Base-by-base conservation (phyloP, 2,329 filamentous ascomycete species). In the Xylariaceae sp. region DNA sequence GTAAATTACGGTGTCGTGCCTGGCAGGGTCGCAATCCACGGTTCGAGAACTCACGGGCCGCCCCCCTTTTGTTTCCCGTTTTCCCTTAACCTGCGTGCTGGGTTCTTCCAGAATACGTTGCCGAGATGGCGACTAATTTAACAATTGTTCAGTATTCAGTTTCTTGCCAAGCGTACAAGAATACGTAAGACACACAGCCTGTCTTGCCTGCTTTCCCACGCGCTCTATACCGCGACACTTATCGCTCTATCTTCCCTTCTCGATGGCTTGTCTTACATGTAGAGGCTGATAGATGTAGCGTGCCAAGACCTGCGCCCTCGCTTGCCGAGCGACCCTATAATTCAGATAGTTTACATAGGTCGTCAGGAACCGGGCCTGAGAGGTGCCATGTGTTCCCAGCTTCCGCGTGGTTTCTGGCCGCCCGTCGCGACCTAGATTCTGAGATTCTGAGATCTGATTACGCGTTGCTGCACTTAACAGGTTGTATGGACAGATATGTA, bases 331-430 rank as follows among this genome's bases (percentile, higher is more conserved):
- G 45, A 24, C 47, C 40, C 30, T 26, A 40, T 5, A 23, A 40
- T 26, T 16, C 37, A 40, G 9, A 10, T 23, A 11, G 2, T n/a
- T 29, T 15, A 42, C 20, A 20, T 20, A 5, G 24, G 30, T 48
- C 24, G 32, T 30, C 39, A 59, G 55, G 57, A 50, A 64, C 54
- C 61, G 54, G 60, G 55, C 46, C 55, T 51, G 44, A 56, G 50
- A 62, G 63, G 58, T 62, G 63, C 62, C 62, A 65, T 60, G 59
- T 66, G 63, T 66, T 63, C 42, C 27, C 42, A 30, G 42, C 42
- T 30, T 23, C 43, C 29, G 32, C 37, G 56, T 46, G 37, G 47
- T 56, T 55, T 44, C 23, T 43, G 36, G 30, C 47, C 53, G 41
- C 41, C 43, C 33, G 33, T 45, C 33, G 42, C 48, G 42, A 60